Conservation (phyloP, 1,284 basidiomycete species). For the Cutaneotrichosporon cutaneum region DNA sequence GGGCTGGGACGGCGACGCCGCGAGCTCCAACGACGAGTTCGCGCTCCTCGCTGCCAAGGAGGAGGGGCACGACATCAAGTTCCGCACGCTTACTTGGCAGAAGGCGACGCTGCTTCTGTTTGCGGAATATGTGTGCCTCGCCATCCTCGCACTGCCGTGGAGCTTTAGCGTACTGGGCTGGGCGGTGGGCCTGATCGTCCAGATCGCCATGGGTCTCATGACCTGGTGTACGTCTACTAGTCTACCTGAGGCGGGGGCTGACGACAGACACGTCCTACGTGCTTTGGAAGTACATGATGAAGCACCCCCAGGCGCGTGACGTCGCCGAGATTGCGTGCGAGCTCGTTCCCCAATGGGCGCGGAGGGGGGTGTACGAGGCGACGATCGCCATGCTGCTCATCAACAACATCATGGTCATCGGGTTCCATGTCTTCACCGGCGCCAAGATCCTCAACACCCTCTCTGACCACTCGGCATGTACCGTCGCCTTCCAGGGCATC, state of each 20-base stretch:
- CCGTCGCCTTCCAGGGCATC: constrained; percentile 60
- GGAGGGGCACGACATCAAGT: constrained; percentile 38
- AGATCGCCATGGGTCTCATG: constrained; percentile 59
- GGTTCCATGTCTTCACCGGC: constrained; percentile 53
- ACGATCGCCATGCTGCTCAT: constrained; percentile 43
- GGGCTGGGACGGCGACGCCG: neutral
- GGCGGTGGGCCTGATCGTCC: constrained; percentile 57
- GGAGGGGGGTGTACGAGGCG: constrained; percentile 40
- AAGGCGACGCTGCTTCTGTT: constrained; percentile 49
- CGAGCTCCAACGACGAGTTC: constrained; percentile 21
- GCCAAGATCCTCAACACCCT: constrained; percentile 61
- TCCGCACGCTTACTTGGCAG: constrained; percentile 45
- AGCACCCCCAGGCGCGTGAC: constrained; percentile 62
- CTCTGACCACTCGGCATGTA: constrained; percentile 60
- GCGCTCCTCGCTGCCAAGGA: constrained; percentile 38
- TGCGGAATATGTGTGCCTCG: constrained; percentile 51
- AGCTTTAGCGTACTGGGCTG: constrained; percentile 45
- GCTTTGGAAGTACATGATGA: constrained; percentile 59
- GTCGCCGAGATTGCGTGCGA: constrained; percentile 65
- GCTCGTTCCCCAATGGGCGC: constrained; percentile 52
- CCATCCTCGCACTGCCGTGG: constrained; percentile 49
- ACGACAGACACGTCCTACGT: constrained; percentile 42
- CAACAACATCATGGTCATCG: constrained; percentile 51
- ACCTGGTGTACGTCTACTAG: constrained; percentile 42
- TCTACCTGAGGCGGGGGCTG: neutral